These are phyloP conservation scores for Drechmeria coniospora DNA, from an alignment of 2,329 filamentous ascomycete species.

Conservation along the genomic window DNA sequence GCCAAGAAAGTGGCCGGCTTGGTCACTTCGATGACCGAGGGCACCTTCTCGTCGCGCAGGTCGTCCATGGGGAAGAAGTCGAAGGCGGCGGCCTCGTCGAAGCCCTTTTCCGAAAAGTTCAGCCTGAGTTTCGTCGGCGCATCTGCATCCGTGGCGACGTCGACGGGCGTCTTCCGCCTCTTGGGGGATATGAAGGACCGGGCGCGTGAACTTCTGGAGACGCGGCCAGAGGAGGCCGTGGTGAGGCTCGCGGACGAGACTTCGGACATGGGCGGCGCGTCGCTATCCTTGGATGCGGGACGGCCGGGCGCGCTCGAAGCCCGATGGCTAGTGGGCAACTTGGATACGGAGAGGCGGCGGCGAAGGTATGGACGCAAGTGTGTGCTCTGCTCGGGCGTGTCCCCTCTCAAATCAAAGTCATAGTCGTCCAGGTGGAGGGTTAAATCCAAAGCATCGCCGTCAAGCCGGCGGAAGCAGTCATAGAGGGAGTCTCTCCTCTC, in stretches of 20 bases:
- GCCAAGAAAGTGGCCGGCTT: constrained; percentile 41
- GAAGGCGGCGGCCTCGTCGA: constrained; percentile 88
- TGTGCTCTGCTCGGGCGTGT: constrained; percentile 27
- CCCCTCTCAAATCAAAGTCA: constrained; percentile 44
- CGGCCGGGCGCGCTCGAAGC: constrained; percentile 33
- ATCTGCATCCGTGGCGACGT: constrained; percentile 49
- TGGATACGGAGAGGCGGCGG: constrained; percentile 56
- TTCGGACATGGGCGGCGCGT: constrained; percentile 12
- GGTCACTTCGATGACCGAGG: constrained; percentile 13
- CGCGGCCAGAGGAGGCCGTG: constrained; percentile 17
- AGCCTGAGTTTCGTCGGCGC: constrained; percentile 72
- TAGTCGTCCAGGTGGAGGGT: constrained; percentile 55
- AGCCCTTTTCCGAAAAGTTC: constrained; percentile 83
- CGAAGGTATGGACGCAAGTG: constrained; percentile 46
- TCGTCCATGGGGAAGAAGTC: constrained; percentile 60
- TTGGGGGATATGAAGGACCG: constrained; percentile 37
- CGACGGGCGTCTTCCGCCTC: constrained; percentile 15
- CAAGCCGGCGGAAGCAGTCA: constrained; percentile 58
- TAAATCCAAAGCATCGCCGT: constrained; percentile 57
- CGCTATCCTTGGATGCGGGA: constrained; percentile 27
- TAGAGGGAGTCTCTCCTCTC: constrained; percentile 38
- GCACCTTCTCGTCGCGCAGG: constrained; percentile 15
- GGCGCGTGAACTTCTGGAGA: constrained; percentile 36
- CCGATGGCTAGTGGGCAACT: constrained; percentile 42
- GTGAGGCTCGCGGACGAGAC: constrained; percentile 9